Evolutionary conservation across 129 eudicot species (phyloP), one percentile per base, ranked within the genome.

Genomic region (Mikania micrantha): DNA sequence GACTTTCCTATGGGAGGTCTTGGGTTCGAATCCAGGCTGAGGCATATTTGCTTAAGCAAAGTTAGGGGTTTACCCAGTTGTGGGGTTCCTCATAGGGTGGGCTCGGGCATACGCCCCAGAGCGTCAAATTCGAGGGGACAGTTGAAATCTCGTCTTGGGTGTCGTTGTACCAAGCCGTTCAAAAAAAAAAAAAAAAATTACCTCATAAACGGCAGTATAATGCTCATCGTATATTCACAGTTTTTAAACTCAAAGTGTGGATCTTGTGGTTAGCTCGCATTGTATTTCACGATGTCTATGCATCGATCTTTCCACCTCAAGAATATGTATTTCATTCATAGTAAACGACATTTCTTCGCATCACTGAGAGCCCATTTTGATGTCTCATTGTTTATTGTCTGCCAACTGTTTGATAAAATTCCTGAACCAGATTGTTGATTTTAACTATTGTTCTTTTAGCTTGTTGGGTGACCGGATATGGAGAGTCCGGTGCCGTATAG

Each of bases 271-370:
- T 47, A 70, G 57, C 10, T 52, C 78, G 48, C 80, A 72, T 80
- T 61, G 88, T 80, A 81, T 80, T 83, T 76, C 73, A 81, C 88
- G 75, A 81, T 86, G 81, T 31, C 31, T 66, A 29, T 15, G n/a
- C 88, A 72, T 80, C 83, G 80, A n/a, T 45, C 45, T 69, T 74
- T 73, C 66, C 38, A 48, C 66, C 64, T 58, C 74, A 76, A 69
- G 61, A 24, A 67, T 71, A 47, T 71, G 48, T 64, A 28, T 17
- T 52, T 48, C 67, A 27, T 10, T 77, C 76, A 56, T 60, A 48
- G 11, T 29, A 69, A 50, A 61, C 71, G 66, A 66, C 76, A 56
- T 45, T 15, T 68, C 39, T 38, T 73, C 35, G 65, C 36, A 28
- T 47, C 56, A 67, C 72, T 60, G 22, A 16, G 45, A 53, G 42